phyloP scores from a whole-genome alignment of 139 green algal species.

The Protoeuglena noctilucae region DNA sequence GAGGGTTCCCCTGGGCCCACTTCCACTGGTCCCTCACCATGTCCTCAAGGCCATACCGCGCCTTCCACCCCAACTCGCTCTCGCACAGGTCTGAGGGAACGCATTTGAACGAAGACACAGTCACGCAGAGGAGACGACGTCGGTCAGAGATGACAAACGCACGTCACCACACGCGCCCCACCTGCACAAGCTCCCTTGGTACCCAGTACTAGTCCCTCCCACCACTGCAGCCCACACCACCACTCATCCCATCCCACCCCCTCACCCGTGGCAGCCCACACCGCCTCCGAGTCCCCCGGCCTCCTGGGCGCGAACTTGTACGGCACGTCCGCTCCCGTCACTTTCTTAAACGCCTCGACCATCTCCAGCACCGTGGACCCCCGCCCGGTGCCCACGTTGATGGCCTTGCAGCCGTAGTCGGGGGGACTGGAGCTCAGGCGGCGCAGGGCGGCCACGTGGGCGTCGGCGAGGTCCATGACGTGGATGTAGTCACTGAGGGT shows the following conservation, averaged over 20 bases:
- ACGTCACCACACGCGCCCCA: no score
- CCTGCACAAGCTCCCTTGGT: no score
- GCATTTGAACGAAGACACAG: no score
- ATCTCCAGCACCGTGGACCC: conserved; percentile 92
- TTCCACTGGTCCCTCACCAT: conserved; percentile 91
- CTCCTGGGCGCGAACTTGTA: conserved; percentile 4
- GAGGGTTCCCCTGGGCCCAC: conserved; percentile 75
- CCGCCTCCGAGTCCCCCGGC: conserved; percentile 1
- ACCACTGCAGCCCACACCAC: conserved; percentile 39
- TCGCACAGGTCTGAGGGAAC: conserved; percentile 68
- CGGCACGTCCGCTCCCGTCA: conserved; percentile 44
- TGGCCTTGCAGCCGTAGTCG: conserved; percentile 47
- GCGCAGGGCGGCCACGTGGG: conserved; percentile 68
- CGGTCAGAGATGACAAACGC: conserved; percentile 11
- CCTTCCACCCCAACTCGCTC: conserved; percentile 78
- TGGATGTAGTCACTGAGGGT: conserved; percentile 96
- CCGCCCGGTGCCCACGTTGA: conserved; percentile 87
- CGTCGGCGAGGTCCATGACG: conserved; percentile 79
- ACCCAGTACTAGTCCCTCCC: no score
- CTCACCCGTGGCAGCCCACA: conserved; percentile 1
- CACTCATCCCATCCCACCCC: not conserved
- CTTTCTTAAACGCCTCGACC: conserved; percentile 74
- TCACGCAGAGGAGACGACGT: conserved; percentile 58
- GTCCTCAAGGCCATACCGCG: conserved; percentile 63
- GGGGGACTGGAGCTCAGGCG: no score